These are phyloP conservation scores for Colletotrichum incanum DNA, from an alignment of 2,329 filamentous ascomycete species.

Conservation along the genomic window DNA sequence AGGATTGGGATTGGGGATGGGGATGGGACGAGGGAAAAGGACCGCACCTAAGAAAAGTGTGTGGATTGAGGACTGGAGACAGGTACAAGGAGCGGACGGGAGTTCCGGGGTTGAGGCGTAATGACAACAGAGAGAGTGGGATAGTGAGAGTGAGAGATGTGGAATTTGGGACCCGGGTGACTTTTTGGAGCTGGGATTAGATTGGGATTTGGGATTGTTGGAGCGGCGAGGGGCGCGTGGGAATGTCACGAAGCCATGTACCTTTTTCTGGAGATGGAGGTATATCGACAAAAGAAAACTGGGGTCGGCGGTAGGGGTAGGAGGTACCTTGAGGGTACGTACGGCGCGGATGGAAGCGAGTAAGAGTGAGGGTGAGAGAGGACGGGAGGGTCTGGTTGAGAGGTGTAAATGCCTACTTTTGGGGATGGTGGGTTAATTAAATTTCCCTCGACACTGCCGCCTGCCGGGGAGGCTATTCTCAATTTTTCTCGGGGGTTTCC, in stretches of 20 bases:
- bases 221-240: conserved; percentile 8
- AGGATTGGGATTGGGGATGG: conserved; percentile 2
- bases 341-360: not conserved
- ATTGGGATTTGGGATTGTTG: conserved; percentile 13
- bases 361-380: not conserved
- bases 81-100: conserved; percentile 25
- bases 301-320: conserved; percentile 4
- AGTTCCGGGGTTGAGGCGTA: conserved; percentile 39
- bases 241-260: conserved; percentile 31
- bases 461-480: conserved; percentile 24
- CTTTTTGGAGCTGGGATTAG: conserved; percentile 18
- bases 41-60: conserved; percentile 4
- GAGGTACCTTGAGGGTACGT: conserved; percentile 3
- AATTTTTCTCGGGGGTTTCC: not conserved
- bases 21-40: conserved; percentile 15
- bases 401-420: conserved; percentile 14
- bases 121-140: not conserved
- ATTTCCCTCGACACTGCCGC: conserved; percentile 37
- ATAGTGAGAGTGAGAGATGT: conserved; percentile 19
- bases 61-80: conserved; percentile 19
- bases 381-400: not conserved
- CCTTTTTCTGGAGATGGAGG: conserved; percentile 40
- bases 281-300: conserved; percentile 32
- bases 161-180: conserved; percentile 3
- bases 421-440: conserved; percentile 9